Evolutionary conservation across 192 early-diverging fungal species (phyloP).

Genomic region (Backusella morwellensis): DNA sequence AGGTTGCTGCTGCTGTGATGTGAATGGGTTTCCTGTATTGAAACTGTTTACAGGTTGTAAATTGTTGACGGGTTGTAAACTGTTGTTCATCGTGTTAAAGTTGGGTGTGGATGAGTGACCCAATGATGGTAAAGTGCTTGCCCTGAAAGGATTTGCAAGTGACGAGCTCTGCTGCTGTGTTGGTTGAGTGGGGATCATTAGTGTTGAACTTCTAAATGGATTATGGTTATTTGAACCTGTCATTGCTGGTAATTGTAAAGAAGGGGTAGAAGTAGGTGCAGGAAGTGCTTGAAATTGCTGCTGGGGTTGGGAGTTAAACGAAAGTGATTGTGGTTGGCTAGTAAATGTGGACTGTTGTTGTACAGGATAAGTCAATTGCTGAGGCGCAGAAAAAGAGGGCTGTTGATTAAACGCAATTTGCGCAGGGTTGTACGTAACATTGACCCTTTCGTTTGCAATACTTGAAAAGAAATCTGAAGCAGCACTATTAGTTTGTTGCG

Average conservation of each 20-base stretch:
- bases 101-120: background rate
- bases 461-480: conserved; percentile 31
- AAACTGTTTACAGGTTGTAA: background rate
- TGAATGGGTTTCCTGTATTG: background rate
- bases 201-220: background rate
- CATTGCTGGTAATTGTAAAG: conserved; percentile 12
- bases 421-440: conserved; percentile 3
- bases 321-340: background rate
- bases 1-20: background rate
- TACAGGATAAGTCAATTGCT: background rate
- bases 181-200: background rate
- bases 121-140: conserved; percentile 12
- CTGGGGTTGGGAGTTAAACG: background rate
- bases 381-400: background rate
- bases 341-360: background rate
- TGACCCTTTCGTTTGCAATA: conserved; percentile 24
- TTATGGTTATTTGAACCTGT: background rate
- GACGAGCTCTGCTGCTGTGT: background rate
- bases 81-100: background rate
- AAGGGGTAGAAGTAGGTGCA: background rate
- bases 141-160: conserved; percentile 24
- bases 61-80: background rate
- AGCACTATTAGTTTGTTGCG: conserved; percentile 15
- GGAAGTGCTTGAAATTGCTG: background rate
- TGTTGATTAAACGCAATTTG: background rate